phyloP scores from a whole-genome alignment of 148 eudicot genomes.

The Rheum nobile region DNA sequence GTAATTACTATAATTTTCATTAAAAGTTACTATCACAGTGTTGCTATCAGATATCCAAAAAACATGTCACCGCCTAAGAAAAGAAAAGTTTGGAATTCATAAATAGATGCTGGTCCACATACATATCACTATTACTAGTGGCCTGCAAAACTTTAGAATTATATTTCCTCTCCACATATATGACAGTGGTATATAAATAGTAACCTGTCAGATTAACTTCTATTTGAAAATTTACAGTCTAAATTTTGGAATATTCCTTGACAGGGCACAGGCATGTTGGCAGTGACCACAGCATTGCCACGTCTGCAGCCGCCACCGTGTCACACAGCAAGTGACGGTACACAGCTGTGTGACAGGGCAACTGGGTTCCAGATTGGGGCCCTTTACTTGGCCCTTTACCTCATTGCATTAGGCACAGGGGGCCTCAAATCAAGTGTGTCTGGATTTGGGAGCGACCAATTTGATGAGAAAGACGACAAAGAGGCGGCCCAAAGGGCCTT shows the following conservation, averaged over 20 bases:
- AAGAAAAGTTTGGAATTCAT: not conserved
- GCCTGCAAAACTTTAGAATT: too few relatives aligned
- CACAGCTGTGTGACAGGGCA: constrained; percentile 41
- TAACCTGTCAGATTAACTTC: not conserved
- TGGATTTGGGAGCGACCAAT: constrained; percentile 63
- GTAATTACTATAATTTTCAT: not conserved
- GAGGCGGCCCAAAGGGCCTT: constrained; percentile 68
- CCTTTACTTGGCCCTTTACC: constrained; percentile 36
- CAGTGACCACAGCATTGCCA: constrained; percentile 52
- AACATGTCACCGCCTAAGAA: not conserved
- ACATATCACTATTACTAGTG: not conserved
- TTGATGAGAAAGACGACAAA: constrained; percentile 55
- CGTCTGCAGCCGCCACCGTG: constrained; percentile 58
- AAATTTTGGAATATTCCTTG: not conserved
- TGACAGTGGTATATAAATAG: not conserved
- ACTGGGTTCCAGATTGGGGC: constrained; percentile 38
- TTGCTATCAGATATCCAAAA: not conserved
- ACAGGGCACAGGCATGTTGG: constrained; percentile 61
- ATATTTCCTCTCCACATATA: not conserved
- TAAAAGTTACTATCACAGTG: not conserved
- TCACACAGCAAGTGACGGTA: constrained; percentile 9
- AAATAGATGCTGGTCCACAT: not conserved
- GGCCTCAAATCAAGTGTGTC: constrained; percentile 71
- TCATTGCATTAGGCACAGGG: constrained; percentile 57
- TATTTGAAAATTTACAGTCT: not conserved